Evolutionary conservation across 495 filamentous ascomycete species (phyloP), one percentile per base, ranked within the genome.

Genomic region (Thozetella sp.): DNA sequence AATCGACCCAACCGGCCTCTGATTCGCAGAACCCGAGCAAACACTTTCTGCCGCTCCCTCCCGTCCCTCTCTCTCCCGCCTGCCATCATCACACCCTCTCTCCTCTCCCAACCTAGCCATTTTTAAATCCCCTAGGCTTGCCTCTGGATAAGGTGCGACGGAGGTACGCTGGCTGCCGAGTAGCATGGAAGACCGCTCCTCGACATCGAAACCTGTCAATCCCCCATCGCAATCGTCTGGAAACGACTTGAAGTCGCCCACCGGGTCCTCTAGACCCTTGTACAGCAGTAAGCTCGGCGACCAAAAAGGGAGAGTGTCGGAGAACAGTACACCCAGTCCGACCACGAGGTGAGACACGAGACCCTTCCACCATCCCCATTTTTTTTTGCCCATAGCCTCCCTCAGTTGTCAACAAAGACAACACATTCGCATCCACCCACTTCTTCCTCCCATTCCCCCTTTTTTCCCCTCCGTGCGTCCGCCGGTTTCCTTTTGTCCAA

Each of bases 211-310:
- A 56, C 53, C 66, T 55, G 25, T 65, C 15, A 67, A 53, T 46
- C 58, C 62, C n/a, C 58, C 68, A 15, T 56, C 65, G 19, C 62
- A 45, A 37, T 63, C 69, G 24, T 53, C 63, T 51, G 62, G 57
- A 13, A 25, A 63, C 26, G 67, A 71, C 67, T 52, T 60, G 54
- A 73, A 68, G 54, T 68, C 71, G 51, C 63, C 63, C 25, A 63
- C 67, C n/a, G 43, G 43, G 9, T 4, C n/a, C 22, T 20, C 61
- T 2, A 57, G 71, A 25, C 69, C 69, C 15, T 56, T 68, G 3
- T 74, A 72, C 61, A 74, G 69, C 66, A 72, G 65, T 64, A 74
- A 74, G 67, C 64, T 74, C 46, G 61, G 65, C 51, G 69, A 68
- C 64, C 65, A 63, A 46, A 61, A 68, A 53, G 46, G 58, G 50